phyloP scores from a whole-genome alignment of 2,329 filamentous ascomycete species.

The Drechslerella coelobrocha region DNA sequence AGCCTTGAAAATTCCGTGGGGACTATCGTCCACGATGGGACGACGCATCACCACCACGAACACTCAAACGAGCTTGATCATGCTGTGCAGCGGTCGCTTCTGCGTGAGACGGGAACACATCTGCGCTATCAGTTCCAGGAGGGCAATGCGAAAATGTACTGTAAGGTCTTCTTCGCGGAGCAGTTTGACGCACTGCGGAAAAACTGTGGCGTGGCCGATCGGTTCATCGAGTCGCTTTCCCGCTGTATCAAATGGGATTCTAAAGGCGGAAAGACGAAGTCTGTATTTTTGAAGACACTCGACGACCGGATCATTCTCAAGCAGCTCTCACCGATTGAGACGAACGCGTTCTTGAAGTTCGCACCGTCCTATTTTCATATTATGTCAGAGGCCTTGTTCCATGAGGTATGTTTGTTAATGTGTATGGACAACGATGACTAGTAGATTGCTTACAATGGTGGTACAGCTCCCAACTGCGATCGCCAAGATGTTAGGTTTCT shows the following conservation, averaged over 20 bases:
- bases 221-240: slow-evolving; percentile 92
- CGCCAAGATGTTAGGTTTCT: slow-evolving; percentile 98
- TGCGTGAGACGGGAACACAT: slow-evolving; percentile 86
- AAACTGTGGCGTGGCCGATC: slow-evolving; percentile 90
- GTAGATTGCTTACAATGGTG: background rate
- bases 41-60: slow-evolving; percentile 49
- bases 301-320: slow-evolving; percentile 95
- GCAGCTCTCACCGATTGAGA: slow-evolving; percentile 87
- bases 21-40: slow-evolving; percentile 52
- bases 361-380: slow-evolving; percentile 97
- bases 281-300: slow-evolving; percentile 92
- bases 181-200: slow-evolving; percentile 93
- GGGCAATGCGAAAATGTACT: slow-evolving; percentile 91
- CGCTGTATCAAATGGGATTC: slow-evolving; percentile 98
- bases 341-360: slow-evolving; percentile 90
- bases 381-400: slow-evolving; percentile 94
- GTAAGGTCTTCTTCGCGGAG: slow-evolving; percentile 98
- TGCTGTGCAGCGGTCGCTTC: slow-evolving; percentile 81
- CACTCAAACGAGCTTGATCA: slow-evolving; percentile 63
- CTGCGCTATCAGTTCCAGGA: slow-evolving; percentile 95
- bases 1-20: slow-evolving; percentile 56
- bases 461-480: slow-evolving; percentile 81
- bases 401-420: slow-evolving; percentile 63
- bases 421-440: background rate
- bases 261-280: slow-evolving; percentile 96